Percentiles rank a stretch among this genome's conserved stretches.
phyloP scores from a whole-genome alignment of 2,329 filamentous ascomycete genomes.

The Hypoxylon sp. region DNA sequence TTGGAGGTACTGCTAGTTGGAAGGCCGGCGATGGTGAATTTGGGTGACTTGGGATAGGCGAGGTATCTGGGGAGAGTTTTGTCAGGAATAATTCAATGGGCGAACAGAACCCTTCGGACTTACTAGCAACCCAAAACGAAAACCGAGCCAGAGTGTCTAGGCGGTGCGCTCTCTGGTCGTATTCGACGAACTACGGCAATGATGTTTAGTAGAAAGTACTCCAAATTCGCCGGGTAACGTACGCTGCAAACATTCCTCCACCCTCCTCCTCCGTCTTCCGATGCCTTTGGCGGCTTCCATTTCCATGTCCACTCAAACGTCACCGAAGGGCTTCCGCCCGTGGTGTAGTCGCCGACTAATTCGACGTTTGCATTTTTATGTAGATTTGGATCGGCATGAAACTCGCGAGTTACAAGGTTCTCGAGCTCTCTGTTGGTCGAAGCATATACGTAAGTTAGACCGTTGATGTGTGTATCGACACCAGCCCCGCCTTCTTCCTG shows the following conservation, averaged over 20 bases:
- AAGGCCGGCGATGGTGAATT: constrained; percentile 80
- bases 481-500: constrained; percentile 68
- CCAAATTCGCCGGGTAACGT: constrained; percentile 53
- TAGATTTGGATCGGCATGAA: constrained; percentile 95
- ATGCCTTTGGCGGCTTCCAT: constrained; percentile 89
- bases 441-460: constrained; percentile 92
- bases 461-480: constrained; percentile 84
- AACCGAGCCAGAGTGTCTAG: constrained; percentile 92
- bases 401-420: constrained; percentile 93
- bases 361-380: constrained; percentile 98
- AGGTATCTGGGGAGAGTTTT: constrained; percentile 58
- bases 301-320: constrained; percentile 97
- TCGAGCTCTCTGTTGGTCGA: constrained; percentile 90
- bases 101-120: constrained; percentile 48
- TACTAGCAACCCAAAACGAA: constrained; percentile 94
- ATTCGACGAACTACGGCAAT: constrained; percentile 85
- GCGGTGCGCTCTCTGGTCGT: constrained; percentile 92
- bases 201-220: constrained; percentile 48
- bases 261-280: constrained; percentile 87
- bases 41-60: constrained; percentile 67
- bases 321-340: constrained; percentile 84
- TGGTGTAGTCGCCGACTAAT: constrained; percentile 91
- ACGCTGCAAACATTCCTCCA: constrained; percentile 97
- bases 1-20: constrained; percentile 79
- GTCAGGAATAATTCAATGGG: constrained; percentile 39